phyloP scores from a whole-genome alignment of 2,329 filamentous ascomycete genomes.

The Fusarium kyushuense region DNA sequence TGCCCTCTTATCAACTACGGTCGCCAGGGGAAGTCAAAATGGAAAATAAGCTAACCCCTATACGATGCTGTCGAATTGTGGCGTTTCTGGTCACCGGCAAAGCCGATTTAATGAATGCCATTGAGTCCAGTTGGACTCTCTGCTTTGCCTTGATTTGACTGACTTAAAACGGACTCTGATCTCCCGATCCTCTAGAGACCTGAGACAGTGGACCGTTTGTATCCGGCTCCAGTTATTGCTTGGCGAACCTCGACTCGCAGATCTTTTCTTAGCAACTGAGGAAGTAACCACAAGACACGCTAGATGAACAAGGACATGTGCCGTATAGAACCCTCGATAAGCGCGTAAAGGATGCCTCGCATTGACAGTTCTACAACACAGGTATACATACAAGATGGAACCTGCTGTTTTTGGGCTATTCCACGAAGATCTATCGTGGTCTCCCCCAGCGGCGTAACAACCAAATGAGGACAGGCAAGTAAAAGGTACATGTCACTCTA shows the following conservation, averaged over 20 bases:
- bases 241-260: constrained; percentile 20
- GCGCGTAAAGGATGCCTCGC: neutral
- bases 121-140: neutral
- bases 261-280: constrained; percentile 16
- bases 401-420: constrained; percentile 37
- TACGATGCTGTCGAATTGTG: constrained; percentile 19
- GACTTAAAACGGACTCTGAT: constrained; percentile 23
- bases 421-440: constrained; percentile 44
- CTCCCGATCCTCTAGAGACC: constrained; percentile 35
- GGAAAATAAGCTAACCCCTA: neutral
- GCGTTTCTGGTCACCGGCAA: constrained; percentile 25
- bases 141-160: neutral
- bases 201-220: constrained; percentile 44
- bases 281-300: neutral
- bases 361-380: constrained; percentile 15
- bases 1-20: neutral
- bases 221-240: constrained; percentile 12
- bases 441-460: constrained; percentile 24
- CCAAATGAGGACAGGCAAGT: constrained; percentile 32
- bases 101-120: constrained; percentile 28
- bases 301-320: neutral
- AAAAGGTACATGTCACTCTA: constrained; percentile 1
- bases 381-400: constrained; percentile 18
- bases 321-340: neutral
- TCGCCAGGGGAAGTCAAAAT: constrained; percentile 10